Base-by-base conservation (phyloP, 441 rosid genomes). In the Gossypium lobatum region DNA sequence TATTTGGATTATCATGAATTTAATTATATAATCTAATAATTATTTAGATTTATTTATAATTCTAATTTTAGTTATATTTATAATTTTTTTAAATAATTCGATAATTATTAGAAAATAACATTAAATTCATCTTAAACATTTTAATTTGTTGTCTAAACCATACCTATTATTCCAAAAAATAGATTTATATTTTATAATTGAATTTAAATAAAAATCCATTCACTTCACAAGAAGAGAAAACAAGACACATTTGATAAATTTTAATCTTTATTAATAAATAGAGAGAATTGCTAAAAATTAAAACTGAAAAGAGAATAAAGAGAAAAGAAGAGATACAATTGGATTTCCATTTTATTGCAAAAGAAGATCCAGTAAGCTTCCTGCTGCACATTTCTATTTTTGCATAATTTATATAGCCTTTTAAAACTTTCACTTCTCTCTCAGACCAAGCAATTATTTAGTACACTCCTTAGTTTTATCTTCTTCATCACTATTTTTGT, bases 281-380 rank as follows among this genome's bases (percentile, higher is more conserved):
- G 71, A 42, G 59, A 52, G 59, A 42, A 2, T 42, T 61, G 61
- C 67, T 54, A 42, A 76, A 75, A 75, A 77, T 52, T 42, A 72
- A 62, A 74, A 76, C 13, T 75, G 70, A 62, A 73, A 76, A 76
- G 46, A 74, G 72, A 78, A 84, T 25, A 59, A 73, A 25, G 31
- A 59, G 61, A 58, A 34, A 60, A 66, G 1, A 66, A 77, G 73
- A 73, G 77, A 65, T 5, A 4, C 58, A 48, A 23, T 21, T 39
- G 71, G 45, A 46, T 81, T 83, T 81, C 86, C 77, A 79, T 80
- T 86, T 75, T 82, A 50, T 77, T 80, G 79, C 69, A 82, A 81
- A 77, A 58, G 34, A 75, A 75, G 74, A 79, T 78, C 74, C 76
- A 77, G 39, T 72, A 28, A 74, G 67, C 59, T 23, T 67, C 77